Percentiles rank a stretch among this genome's conserved stretches.
Evolutionary conservation across 2,329 filamentous ascomycete genomes (phyloP).

Genomic region (Fusarium pseudocircinatum): DNA sequence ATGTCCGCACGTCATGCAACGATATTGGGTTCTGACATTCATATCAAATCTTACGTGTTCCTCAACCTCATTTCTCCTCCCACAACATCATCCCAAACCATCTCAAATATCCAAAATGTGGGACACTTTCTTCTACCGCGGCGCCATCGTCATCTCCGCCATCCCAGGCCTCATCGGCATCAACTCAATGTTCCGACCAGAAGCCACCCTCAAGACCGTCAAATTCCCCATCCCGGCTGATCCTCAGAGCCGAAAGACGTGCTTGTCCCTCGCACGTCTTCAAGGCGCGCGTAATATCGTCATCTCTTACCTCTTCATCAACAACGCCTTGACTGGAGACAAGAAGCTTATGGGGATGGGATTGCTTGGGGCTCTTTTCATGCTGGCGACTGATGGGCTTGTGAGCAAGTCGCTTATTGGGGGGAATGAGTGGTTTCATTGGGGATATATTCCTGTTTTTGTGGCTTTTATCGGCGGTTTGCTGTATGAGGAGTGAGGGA

Average conservation of each 20-base stretch:
- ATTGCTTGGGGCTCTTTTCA: neutral
- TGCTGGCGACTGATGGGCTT: constrained; percentile 26
- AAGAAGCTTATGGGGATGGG: constrained; percentile 7
- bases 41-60: neutral
- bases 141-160: constrained; percentile 14
- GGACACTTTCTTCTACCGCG: constrained; percentile 23
- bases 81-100: neutral
- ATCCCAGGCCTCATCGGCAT: constrained; percentile 32
- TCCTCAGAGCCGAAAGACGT: constrained; percentile 13
- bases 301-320: constrained; percentile 28
- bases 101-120: neutral
- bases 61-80: neutral
- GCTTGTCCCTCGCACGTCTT: constrained; percentile 9
- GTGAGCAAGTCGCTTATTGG: constrained; percentile 25
- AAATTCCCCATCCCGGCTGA: constrained; percentile 28
- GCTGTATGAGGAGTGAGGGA: neutral
- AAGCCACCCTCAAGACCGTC: constrained; percentile 5
- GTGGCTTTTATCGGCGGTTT: neutral
- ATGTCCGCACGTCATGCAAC: neutral
- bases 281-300: constrained; percentile 32
- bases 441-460: constrained; percentile 25
- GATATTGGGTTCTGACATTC: neutral
- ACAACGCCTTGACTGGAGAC: constrained; percentile 23
- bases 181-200: constrained; percentile 23
- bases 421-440: constrained; percentile 36